phyloP scores from a whole-genome alignment of 2,329 filamentous ascomycete genomes.

The Sporothrix luriei region DNA sequence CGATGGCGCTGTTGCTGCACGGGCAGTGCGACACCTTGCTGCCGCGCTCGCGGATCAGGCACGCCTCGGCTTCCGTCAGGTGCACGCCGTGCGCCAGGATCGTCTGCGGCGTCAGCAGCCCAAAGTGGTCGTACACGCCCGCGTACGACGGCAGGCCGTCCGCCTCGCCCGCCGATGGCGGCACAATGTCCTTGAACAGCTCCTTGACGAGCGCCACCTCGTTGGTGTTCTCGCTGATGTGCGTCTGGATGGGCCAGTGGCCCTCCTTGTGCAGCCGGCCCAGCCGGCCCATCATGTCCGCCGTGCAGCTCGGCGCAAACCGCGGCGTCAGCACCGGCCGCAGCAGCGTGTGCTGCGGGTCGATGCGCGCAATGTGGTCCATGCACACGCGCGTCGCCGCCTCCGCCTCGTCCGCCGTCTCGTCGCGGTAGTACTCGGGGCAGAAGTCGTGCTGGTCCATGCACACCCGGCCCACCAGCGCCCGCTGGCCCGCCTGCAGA shows the following conservation, averaged over 20 bases:
- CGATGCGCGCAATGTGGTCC: conserved; percentile 65
- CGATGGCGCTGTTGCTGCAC: conserved; percentile 79
- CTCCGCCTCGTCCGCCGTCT: conserved; percentile 60
- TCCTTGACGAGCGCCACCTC: conserved; percentile 72
- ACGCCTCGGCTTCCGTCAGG: conserved; percentile 66
- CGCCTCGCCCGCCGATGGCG: conserved; percentile 42
- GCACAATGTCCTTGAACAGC: conserved; percentile 60
- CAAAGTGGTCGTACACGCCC: conserved; percentile 73
- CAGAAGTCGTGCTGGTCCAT: conserved; percentile 74
- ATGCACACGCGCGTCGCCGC: conserved; percentile 62
- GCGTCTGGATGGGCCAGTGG: conserved; percentile 76
- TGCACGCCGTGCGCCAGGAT: conserved; percentile 87
- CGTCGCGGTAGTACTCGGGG: conserved; percentile 79
- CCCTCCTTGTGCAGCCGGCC: conserved; percentile 65
- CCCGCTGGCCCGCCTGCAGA: conserved; percentile 76
- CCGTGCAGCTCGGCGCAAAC: conserved; percentile 66
- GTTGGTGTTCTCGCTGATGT: conserved; percentile 78
- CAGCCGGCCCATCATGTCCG: conserved; percentile 63
- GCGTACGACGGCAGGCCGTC: conserved; percentile 60
- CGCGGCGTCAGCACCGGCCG: conserved; percentile 77
- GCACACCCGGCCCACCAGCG: conserved; percentile 90
- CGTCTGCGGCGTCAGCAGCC: conserved; percentile 70
- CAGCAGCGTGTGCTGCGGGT: conserved; percentile 66
- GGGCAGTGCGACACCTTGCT: conserved; percentile 83
- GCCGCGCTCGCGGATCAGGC: conserved; percentile 61